phyloP scores from a whole-genome alignment of 352 stramenopile genomes.

The Globisporangium heterothallicum region DNA sequence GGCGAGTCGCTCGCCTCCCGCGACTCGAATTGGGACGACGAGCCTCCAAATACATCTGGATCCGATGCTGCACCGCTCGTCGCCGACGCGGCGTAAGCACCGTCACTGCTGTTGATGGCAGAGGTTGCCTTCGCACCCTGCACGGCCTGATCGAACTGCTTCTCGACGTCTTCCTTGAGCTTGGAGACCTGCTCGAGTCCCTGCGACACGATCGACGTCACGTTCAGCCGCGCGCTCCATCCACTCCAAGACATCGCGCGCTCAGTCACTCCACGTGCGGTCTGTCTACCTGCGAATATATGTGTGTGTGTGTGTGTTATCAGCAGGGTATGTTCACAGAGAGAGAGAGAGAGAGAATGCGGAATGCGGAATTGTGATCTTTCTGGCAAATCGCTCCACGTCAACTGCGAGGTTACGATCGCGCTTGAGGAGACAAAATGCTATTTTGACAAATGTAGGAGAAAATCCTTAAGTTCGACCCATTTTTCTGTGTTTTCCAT shows the following conservation, averaged over 20 bases:
- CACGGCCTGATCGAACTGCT: constrained; percentile 83
- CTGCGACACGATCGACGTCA: constrained; percentile 80
- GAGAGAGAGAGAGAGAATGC: too few relatives aligned
- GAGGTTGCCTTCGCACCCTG: constrained; percentile 19
- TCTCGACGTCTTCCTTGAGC: constrained; percentile 84
- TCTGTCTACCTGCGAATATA: not conserved
- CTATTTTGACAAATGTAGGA: too few relatives aligned
- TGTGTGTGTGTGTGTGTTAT: not conserved
- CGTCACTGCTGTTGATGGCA: not conserved
- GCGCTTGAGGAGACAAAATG: too few relatives aligned
- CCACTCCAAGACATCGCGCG: constrained; percentile 50
- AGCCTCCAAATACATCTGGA: constrained; percentile 10
- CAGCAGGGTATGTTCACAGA: too few relatives aligned
- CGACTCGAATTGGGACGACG: not conserved
- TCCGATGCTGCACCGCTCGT: not conserved
- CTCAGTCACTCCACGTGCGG: not conserved
- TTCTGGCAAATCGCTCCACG: too few relatives aligned
- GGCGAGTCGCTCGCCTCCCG: too few relatives aligned
- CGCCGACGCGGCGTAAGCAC: not conserved
- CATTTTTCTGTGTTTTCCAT: too few relatives aligned
- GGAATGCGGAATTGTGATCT: too few relatives aligned
- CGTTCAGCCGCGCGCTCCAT: constrained; percentile 69
- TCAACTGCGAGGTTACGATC: too few relatives aligned
- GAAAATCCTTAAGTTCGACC: too few relatives aligned
- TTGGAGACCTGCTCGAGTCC: constrained; percentile 78